A percentile compares a stretch with the other conserved stretches of the same genome.
Evolutionary conservation across 164 flowering plant species (phyloP).

Genomic region (Litsea cubeba): DNA sequence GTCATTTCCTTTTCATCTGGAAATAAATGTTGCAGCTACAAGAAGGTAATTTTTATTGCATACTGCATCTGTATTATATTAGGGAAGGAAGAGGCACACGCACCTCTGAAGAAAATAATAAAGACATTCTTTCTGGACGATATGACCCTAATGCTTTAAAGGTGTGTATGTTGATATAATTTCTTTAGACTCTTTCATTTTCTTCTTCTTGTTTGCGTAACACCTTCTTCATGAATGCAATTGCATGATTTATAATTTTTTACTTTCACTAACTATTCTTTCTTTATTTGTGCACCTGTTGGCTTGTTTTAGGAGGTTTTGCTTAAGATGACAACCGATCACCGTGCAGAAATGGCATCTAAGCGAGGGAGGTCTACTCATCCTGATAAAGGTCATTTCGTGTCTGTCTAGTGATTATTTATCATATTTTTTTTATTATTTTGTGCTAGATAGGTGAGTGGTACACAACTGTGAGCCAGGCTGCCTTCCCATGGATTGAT

Average conservation of each 20-base stretch:
- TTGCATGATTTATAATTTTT: neutral
- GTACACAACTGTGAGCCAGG: neutral
- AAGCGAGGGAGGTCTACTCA: constrained; percentile 58
- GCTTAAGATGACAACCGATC: constrained; percentile 73
- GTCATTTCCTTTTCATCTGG: neutral
- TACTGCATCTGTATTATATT: constrained; percentile 8
- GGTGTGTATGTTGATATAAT: constrained; percentile 31
- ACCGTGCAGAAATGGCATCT: constrained; percentile 74
- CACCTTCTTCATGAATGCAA: neutral
- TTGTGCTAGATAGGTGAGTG: neutral
- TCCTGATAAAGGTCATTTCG: constrained; percentile 50
- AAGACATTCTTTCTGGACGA: constrained; percentile 65
- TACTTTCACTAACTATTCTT: neutral
- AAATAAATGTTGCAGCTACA: neutral
- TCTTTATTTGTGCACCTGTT: constrained; percentile 3
- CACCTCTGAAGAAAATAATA: constrained; percentile 33
- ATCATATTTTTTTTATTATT: neutral
- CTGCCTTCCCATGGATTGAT: too few relatives aligned
- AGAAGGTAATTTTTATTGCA: neutral
- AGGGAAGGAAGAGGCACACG: constrained; percentile 47
- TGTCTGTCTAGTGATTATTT: neutral
- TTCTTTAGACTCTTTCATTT: neutral
- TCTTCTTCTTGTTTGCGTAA: neutral
- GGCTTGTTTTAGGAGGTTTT: constrained; percentile 62
- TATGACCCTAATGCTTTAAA: constrained; percentile 74